Evolutionary conservation across 75 land plant species (phyloP).

Genomic region (Pseudotsuga menziesii): DNA sequence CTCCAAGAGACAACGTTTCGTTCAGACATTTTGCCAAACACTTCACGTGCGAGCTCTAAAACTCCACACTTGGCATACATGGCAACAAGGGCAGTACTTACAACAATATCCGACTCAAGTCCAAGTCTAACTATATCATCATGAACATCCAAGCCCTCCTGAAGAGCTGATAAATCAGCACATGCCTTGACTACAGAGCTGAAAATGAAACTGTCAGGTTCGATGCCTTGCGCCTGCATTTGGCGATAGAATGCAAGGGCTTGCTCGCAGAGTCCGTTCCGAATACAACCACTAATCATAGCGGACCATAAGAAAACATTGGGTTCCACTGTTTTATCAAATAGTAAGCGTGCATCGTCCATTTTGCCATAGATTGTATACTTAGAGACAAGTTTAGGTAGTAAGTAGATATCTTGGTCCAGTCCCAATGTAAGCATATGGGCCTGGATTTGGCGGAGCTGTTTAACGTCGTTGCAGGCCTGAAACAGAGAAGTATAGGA

Average conservation of each 20-base stretch:
- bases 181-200: conserved; percentile 34
- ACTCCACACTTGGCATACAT: conserved; percentile 52
- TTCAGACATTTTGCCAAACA: conserved; percentile 20
- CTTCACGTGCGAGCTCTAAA: conserved; percentile 11
- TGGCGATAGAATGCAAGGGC: conserved; percentile 20
- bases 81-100: conserved; percentile 46
- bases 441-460: conserved; percentile 2
- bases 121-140: conserved; percentile 12
- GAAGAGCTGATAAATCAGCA: conserved; percentile 13
- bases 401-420: neutral
- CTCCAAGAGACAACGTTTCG: conserved; percentile 50
- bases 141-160: conserved; percentile 32
- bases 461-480: neutral
- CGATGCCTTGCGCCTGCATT: conserved; percentile 32
- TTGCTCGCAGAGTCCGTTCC: conserved; percentile 23
- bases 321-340: conserved; percentile 10
- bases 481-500: neutral
- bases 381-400: conserved; percentile 12
- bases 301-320: conserved; percentile 53
- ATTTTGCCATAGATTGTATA: conserved; percentile 29
- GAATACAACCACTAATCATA: conserved; percentile 38
- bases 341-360: conserved; percentile 17
- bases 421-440: neutral
- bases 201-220: conserved; percentile 30
- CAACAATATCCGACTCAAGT: conserved; percentile 20